Evolutionary conservation across 768 basidiomycete genomes (phyloP).

Genomic region (Myochromella boudieri): DNA sequence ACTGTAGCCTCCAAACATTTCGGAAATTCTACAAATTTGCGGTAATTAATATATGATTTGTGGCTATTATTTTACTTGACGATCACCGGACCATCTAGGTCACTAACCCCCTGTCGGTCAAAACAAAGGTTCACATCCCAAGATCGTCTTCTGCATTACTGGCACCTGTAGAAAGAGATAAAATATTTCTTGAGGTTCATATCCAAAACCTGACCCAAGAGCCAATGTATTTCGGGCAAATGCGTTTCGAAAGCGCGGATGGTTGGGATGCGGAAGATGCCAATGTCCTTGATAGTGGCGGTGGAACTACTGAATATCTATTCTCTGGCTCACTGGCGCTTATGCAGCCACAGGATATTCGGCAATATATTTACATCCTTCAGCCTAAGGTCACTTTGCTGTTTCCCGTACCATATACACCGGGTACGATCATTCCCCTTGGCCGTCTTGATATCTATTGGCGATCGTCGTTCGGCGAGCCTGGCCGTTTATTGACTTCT

Average conservation of each 20-base stretch:
- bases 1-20: conserved; percentile 66
- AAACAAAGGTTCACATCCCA: conserved; percentile 86
- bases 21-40: conserved; percentile 91
- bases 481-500: conserved; percentile 84
- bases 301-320: conserved; percentile 30
- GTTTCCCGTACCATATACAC: conserved; percentile 49
- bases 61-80: background rate
- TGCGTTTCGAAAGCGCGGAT: conserved; percentile 73
- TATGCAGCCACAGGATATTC: conserved; percentile 80
- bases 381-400: conserved; percentile 46
- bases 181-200: conserved; percentile 90
- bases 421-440: conserved; percentile 75
- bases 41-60: conserved; percentile 44
- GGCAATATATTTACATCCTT: conserved; percentile 88
- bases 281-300: conserved; percentile 38
- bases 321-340: conserved; percentile 66
- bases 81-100: conserved; percentile 48
- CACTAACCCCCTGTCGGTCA: conserved; percentile 92
- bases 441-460: conserved; percentile 90
- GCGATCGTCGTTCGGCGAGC: conserved; percentile 83
- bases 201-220: conserved; percentile 85
- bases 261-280: conserved; percentile 61
- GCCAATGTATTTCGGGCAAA: conserved; percentile 77
- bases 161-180: conserved; percentile 64
- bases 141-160: conserved; percentile 73